Percentiles rank a stretch among this genome's conserved stretches.
phyloP scores from a whole-genome alignment of 2,329 filamentous ascomycete genomes.

The Pseudogymnoascus sp. region DNA sequence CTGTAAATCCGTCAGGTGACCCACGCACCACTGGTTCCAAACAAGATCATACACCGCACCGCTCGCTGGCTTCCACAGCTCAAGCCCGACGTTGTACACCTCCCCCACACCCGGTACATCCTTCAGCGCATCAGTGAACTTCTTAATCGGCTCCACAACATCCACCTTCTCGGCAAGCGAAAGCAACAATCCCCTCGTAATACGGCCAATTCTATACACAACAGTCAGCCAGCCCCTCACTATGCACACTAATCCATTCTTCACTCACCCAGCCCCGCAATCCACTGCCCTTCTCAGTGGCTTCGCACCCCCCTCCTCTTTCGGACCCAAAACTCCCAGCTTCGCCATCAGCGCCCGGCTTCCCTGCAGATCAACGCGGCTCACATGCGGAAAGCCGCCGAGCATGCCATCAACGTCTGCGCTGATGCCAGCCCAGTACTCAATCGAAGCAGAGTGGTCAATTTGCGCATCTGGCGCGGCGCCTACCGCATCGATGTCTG shows the following conservation, averaged over 20 bases:
- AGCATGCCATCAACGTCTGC: constrained; percentile 68
- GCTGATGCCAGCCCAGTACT: constrained; percentile 46
- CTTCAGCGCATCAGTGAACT: constrained; percentile 63
- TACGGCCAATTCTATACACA: constrained; percentile 62
- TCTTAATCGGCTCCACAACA: constrained; percentile 74
- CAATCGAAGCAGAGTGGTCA: constrained; percentile 24
- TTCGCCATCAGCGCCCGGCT: constrained; percentile 64
- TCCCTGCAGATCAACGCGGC: constrained; percentile 63
- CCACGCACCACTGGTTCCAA: constrained; percentile 87
- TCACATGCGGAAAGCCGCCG: constrained; percentile 63
- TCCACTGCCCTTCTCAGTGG: constrained; percentile 26
- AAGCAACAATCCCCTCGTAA: constrained; percentile 71
- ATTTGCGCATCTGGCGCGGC: constrained; percentile 25
- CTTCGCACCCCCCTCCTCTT: constrained; percentile 25
- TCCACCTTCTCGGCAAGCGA: constrained; percentile 66
- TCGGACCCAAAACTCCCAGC: constrained; percentile 39
- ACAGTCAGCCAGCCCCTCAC: background rate
- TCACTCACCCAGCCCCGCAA: constrained; percentile 34
- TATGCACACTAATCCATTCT: background rate
- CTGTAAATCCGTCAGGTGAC: constrained; percentile 70
- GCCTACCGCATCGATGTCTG: background rate
- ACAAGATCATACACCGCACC: constrained; percentile 63
- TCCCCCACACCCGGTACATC: constrained; percentile 51
- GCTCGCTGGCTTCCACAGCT: constrained; percentile 54
- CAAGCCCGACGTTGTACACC: constrained; percentile 66